These are phyloP conservation scores for Geotrichum reessii DNA, from an alignment of 1,139 yeast species.

Conservation along the genomic window DNA sequence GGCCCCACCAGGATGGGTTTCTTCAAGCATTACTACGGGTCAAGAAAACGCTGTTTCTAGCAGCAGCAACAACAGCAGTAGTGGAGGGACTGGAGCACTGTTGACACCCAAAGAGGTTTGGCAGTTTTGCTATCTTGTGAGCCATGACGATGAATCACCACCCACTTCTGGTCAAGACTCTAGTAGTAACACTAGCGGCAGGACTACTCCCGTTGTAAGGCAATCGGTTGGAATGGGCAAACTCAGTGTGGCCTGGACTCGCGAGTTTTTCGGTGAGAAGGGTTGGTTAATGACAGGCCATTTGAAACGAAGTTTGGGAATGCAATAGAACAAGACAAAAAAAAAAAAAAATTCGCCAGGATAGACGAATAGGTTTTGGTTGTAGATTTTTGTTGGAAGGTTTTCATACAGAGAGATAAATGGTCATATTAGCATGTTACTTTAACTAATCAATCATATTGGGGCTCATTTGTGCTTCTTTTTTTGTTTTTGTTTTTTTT, in stretches of 20 bases:
- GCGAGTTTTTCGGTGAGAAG: constrained; percentile 36
- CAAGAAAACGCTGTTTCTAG: background rate
- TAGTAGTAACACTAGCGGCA: constrained; percentile 12
- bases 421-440: no score
- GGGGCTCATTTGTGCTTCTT: no score
- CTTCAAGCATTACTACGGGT: constrained; percentile 19
- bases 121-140: constrained; percentile 24
- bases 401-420: no score
- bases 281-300: constrained; percentile 35
- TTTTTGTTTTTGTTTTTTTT: no score
- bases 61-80: constrained; percentile 12
- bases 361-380: no score
- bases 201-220: constrained; percentile 16
- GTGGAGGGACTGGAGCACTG: constrained; percentile 22
- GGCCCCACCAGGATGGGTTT: constrained; percentile 30
- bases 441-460: no score
- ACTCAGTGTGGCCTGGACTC: constrained; percentile 34
- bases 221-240: constrained; percentile 23
- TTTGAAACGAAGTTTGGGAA: constrained; percentile 14
- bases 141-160: constrained; percentile 13
- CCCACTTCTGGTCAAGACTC: background rate
- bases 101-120: constrained; percentile 26
- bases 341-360: no score
- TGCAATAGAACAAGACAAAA: constrained; percentile 5
- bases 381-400: no score